phyloP scores from a whole-genome alignment of 1,284 basidiomycete genomes.

The Clitocybe nebularis region DNA sequence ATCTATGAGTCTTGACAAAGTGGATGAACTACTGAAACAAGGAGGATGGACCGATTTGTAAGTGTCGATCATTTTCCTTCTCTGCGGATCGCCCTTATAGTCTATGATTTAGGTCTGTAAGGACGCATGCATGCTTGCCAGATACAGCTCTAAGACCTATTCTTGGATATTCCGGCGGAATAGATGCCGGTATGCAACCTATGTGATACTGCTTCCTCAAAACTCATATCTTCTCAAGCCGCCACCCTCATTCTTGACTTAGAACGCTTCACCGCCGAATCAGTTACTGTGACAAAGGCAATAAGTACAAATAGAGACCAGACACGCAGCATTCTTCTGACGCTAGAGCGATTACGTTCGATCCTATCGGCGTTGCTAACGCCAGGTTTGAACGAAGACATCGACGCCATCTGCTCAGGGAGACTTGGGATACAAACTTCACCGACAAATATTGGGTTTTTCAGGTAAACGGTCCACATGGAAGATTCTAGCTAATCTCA shows the following conservation, averaged over 20 bases:
- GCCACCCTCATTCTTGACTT: conserved; percentile 44
- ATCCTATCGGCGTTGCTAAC: conserved; percentile 48
- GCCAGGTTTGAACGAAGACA: conserved; percentile 48
- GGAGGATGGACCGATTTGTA: conserved; percentile 74
- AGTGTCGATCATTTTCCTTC: conserved; percentile 20
- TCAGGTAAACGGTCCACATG: conserved; percentile 39
- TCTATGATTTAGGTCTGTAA: conserved; percentile 20
- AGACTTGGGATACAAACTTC: conserved; percentile 40
- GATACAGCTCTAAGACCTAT: conserved; percentile 22
- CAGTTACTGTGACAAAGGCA: conserved; percentile 42
- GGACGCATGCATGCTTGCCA: conserved; percentile 17
- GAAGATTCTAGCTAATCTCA: neutral
- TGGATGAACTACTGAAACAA: conserved; percentile 66
- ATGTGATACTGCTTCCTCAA: neutral
- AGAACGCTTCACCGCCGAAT: conserved; percentile 44
- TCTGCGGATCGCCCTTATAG: neutral
- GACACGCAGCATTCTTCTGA: conserved; percentile 34
- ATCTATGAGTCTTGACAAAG: conserved; percentile 76
- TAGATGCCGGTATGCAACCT: conserved; percentile 26
- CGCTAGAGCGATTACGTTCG: conserved; percentile 40
- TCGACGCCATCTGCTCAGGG: conserved; percentile 61
- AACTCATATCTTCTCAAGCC: conserved; percentile 19
- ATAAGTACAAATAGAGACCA: conserved; percentile 42
- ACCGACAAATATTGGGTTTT: conserved; percentile 41
- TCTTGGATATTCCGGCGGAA: conserved; percentile 16